Evolutionary conservation across 2,329 filamentous ascomycete genomes (phyloP), one percentile per base, ranked within the genome.

Genomic region (Phoma sp.): DNA sequence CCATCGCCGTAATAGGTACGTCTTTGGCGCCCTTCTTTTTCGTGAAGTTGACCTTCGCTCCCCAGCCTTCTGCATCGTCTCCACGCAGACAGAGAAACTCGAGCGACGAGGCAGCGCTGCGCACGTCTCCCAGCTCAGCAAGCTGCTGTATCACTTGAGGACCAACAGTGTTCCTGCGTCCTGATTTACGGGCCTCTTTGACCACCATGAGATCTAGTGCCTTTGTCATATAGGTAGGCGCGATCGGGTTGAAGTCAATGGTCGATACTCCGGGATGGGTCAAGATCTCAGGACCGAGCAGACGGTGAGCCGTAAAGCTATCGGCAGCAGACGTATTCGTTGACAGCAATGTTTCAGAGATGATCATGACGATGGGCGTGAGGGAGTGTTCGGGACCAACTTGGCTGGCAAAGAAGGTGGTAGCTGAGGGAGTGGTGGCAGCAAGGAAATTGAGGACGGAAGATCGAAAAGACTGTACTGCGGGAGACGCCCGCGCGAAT

Each of bases 191-290:
- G 0, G 92, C 89, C 74, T 98, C 93, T 72, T 97, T 97, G 64
- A 89, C 82, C 0, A 98, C 84, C 2, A 96, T 82, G 2, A 90
- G 74, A 50, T 95, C 89, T 4, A 99, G 78, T 0, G 93, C 93
- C 74, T 93, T 96, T 10, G 86, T 82, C 66, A 99, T 83, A 37
- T 93, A 84, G 0, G 93, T 95, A 0, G 91, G 88, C 0, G 95
- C 95, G 57, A 99, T 88, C 10, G 89, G 84, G 67, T 99, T 99
- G 77, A 98, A 99, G 61, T 96, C 93, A 60, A 99, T 91, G 4
- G 90, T 80, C 7, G 85, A 86, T 2, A 91, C 87, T 11, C 88
- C 87, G 0, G 90, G 88, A 73, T 98, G 92, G 37, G 89, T 86
- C 11, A 91, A 81, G 38, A 99, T 89, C 60, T 95, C 90, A 0